Evolutionary conservation across 768 basidiomycete genomes (phyloP), one percentile per base, ranked within the genome.

Genomic region (Rossbeevera mucosa): DNA sequence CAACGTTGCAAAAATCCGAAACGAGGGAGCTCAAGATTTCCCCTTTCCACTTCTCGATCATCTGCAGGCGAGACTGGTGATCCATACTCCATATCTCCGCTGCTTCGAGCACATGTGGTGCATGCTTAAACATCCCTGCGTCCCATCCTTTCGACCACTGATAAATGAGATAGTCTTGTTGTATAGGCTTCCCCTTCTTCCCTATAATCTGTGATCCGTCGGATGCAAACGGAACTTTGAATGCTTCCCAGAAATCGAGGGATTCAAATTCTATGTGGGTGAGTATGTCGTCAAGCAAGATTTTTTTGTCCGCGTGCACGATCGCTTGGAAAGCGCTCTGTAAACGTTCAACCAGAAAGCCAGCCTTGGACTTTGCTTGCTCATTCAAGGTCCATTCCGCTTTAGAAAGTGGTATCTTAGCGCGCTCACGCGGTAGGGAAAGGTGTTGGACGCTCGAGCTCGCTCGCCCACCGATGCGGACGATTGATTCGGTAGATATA

Each of bases 381-480:
- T 83, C 66, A 16, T 82, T 75, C 11, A 71, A 63, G 1, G 54
- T 51, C 75, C 75, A 77, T 29, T 78, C 77, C 0, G 55, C 58
- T 18, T 59, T 65, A 2, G 63, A 62, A 26, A 69, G 56, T 14
- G 58, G 63, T 30, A 54, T 21, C 44, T 25, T 56, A 44, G 25
- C 53, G 54, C 31, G 60, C 24, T 51, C 58, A 52, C 81, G 80
- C 1, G 74, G 68, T 1, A 87, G 59, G 1, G 72, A 62, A 25
- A 87, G 66, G 2, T 70, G 65, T 24, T 77, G 79, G 0, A 82
- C 83, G 3, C 67, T 61, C 0, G 70, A 2, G 2, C 77, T 80
- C 0, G 77, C 76, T 54, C 85, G 85, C 9, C 85, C 77, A 7
- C 76, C 75, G 0, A 88, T 68, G 0, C 86, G 77, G 28, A 86